Percentiles rank a stretch among this genome's conserved stretches.
These are phyloP conservation scores for Saposhnikovia divaricata DNA, from an alignment of 129 eudicot genomes.

Conservation along the genomic window DNA sequence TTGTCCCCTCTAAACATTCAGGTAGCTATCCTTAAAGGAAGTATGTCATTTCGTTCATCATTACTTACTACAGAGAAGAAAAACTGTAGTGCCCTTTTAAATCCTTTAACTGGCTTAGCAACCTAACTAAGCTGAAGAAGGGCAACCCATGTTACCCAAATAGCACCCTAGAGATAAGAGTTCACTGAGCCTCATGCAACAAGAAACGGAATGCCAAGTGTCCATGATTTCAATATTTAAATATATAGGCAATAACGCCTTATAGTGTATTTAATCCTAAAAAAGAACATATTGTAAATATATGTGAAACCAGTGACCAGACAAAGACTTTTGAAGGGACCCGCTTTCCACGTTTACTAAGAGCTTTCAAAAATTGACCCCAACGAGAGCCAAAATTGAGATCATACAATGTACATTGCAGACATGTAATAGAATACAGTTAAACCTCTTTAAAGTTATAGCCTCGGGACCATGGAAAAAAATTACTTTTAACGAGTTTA, in stretches of 20 bases:
- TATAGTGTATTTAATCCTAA: background rate
- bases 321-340: background rate
- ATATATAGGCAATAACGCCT: background rate
- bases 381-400: background rate
- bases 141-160: background rate
- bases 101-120: background rate
- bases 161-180: background rate
- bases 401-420: background rate
- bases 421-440: background rate
- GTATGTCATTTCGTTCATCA: background rate
- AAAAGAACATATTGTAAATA: background rate
- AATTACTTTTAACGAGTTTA: no score
- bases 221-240: background rate
- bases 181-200: background rate
- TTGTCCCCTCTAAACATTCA: background rate
- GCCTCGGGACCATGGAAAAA: no score
- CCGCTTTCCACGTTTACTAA: background rate
- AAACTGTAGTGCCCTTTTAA: background rate
- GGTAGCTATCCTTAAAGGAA: background rate
- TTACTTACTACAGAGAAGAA: background rate
- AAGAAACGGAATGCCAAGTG: background rate
- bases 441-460: no score
- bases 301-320: background rate
- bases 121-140: background rate
- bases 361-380: background rate